A percentile compares a stretch with the other conserved stretches of the same genome.
These are phyloP conservation scores for Ceriops tagal DNA, from an alignment of 345 rosid genomes.

Conservation along the genomic window DNA sequence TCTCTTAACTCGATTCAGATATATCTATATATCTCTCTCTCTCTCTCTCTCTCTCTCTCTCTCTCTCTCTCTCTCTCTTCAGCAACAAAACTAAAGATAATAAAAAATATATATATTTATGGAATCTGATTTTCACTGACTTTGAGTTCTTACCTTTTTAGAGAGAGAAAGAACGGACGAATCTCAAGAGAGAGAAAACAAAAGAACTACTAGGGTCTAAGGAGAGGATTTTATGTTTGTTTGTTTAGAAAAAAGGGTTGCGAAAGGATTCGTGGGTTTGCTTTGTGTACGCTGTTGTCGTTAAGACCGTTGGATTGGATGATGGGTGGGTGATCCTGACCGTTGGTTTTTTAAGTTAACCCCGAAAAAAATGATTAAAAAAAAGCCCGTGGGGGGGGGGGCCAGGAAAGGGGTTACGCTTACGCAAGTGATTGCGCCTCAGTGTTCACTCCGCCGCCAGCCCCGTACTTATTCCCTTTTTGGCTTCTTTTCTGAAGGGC, in stretches of 20 bases:
- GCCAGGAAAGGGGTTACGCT: background rate
- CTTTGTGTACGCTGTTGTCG: slow-evolving; percentile 8
- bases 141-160: background rate
- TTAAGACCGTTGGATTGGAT: slow-evolving; percentile 17
- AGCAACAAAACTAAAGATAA: background rate
- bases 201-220: slow-evolving; percentile 17
- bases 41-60: background rate
- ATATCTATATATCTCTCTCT: background rate
- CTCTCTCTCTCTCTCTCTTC: no score
- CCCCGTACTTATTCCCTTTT: background rate
- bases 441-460: slow-evolving; percentile 27
- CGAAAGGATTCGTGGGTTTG: background rate
- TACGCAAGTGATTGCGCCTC: slow-evolving; percentile 16
- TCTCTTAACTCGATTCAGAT: no score
- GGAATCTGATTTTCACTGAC: background rate
- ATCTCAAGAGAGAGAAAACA: slow-evolving; percentile 3
- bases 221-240: slow-evolving; percentile 24
- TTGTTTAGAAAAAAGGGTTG: slow-evolving; percentile 1
- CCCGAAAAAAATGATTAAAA: no score
- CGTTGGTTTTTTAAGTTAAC: background rate
- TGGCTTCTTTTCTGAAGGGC: background rate
- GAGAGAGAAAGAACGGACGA: slow-evolving; percentile 1
- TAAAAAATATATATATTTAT: background rate
- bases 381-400: background rate
- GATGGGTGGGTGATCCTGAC: background rate